Evolutionary conservation across 1,139 yeast species (phyloP).

Genomic region (Candida gigantensis): DNA sequence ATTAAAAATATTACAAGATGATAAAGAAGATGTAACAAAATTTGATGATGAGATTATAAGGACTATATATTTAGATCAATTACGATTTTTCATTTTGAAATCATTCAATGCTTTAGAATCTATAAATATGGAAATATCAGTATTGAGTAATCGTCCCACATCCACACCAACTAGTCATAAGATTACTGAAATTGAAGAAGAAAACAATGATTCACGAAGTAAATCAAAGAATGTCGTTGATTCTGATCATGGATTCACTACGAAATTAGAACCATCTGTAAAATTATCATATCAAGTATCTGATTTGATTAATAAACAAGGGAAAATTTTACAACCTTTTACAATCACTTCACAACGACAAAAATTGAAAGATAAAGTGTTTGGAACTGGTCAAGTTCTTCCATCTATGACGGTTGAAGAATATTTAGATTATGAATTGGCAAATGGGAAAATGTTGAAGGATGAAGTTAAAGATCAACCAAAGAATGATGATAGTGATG

Average conservation of each 20-base stretch:
- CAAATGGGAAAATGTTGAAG: slow-evolving; percentile 75
- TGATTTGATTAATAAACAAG: slow-evolving; percentile 59
- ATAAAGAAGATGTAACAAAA: slow-evolving; percentile 26
- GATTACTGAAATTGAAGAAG: too few species aligned
- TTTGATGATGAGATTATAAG: slow-evolving; percentile 66
- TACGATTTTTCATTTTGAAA: slow-evolving; percentile 52
- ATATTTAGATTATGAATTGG: slow-evolving; percentile 79
- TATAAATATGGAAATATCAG: slow-evolving; percentile 56
- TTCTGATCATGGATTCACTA: slow-evolving; percentile 48
- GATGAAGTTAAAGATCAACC: slow-evolving; percentile 41
- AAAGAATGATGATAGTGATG: slow-evolving; percentile 30
- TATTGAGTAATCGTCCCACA: slow-evolving; percentile 44
- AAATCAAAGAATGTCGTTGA: slow-evolving; percentile 16
- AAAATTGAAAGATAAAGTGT: slow-evolving; percentile 62
- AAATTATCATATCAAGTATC: slow-evolving; percentile 25
- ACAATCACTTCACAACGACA: slow-evolving; percentile 67
- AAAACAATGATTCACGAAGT: slow-evolving; percentile 19
- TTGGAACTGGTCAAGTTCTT: slow-evolving; percentile 88
- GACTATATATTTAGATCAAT: slow-evolving; percentile 53
- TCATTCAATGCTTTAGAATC: slow-evolving; percentile 57
- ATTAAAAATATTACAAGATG: slow-evolving; percentile 32
- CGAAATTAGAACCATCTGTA: slow-evolving; percentile 51
- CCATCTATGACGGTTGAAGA: slow-evolving; percentile 98
- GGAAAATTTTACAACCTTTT: slow-evolving; percentile 82
- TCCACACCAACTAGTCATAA: too few species aligned